These are phyloP conservation scores for Centaurea solstitialis DNA, from an alignment of 129 eudicot species.

Conservation along the genomic window DNA sequence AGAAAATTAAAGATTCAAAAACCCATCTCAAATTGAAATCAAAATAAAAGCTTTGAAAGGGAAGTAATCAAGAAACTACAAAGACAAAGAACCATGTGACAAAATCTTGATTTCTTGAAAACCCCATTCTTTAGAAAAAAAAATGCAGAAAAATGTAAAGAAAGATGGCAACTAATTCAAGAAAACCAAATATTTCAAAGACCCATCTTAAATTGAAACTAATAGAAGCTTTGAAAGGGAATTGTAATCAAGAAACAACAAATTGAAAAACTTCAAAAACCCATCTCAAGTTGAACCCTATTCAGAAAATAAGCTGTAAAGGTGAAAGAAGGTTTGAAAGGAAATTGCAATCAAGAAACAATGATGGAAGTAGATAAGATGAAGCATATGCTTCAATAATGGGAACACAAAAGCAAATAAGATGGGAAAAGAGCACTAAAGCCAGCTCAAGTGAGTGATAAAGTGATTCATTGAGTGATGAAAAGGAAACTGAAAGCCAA, in stretches of 20 bases:
- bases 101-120: no score
- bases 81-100: no score
- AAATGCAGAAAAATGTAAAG: not conserved
- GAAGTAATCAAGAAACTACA: no score
- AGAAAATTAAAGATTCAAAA: not conserved
- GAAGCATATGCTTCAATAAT: constrained; percentile 41
- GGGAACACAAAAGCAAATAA: constrained; percentile 40
- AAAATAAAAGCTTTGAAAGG: no score
- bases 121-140: no score
- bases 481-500: constrained; percentile 2
- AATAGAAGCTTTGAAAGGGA: not conserved
- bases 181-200: not conserved
- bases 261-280: not conserved
- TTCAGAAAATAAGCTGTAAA: not conserved
- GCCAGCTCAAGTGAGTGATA: not conserved
- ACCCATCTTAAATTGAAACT: not conserved
- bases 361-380: constrained; percentile 21
- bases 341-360: constrained; percentile 21
- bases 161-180: not conserved
- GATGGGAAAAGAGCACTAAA: constrained; percentile 8
- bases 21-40: not conserved
- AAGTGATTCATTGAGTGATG: constrained; percentile 1
- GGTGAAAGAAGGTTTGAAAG: not conserved
- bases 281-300: not conserved
- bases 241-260: constrained; percentile 7